Evolutionary conservation across 495 filamentous ascomycete genomes (phyloP).

Genomic region (Penicillium odoratum): DNA sequence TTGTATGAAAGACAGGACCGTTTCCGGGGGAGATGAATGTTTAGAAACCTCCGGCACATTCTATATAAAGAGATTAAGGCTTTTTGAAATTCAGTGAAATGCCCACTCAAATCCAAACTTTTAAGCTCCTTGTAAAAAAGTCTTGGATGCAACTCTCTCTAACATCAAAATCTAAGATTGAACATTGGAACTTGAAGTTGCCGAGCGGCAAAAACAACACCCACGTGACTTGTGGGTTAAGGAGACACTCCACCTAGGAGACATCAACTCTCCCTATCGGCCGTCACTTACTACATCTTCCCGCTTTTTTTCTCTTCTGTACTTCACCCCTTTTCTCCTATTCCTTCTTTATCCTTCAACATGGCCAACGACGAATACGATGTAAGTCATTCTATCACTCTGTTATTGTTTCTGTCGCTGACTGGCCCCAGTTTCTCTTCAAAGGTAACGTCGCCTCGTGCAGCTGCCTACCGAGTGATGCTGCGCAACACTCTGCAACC

Average conservation of each 20-base stretch:
- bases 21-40: neutral
- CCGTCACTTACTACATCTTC: conserved; percentile 22
- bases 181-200: neutral
- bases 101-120: neutral
- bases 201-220: conserved; percentile 14
- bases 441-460: conserved; percentile 70
- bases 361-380: conserved; percentile 99
- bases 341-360: conserved; percentile 17
- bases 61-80: neutral
- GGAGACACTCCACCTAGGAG: conserved; percentile 29
- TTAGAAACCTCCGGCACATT: neutral
- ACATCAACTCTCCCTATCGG: conserved; percentile 35
- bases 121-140: neutral
- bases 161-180: neutral
- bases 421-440: conserved; percentile 82
- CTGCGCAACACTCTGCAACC: neutral
- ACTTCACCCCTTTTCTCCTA: conserved; percentile 21
- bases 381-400: conserved; percentile 60
- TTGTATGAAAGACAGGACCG: neutral
- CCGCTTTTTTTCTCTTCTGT: conserved; percentile 16
- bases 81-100: neutral
- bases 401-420: conserved; percentile 15
- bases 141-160: neutral
- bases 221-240: conserved; percentile 34
- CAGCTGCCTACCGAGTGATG: conserved; percentile 19